Evolutionary conservation across 306 rosid species (phyloP), one percentile per base, ranked within the genome.

Genomic region (Gastrolobium bilobum): DNA sequence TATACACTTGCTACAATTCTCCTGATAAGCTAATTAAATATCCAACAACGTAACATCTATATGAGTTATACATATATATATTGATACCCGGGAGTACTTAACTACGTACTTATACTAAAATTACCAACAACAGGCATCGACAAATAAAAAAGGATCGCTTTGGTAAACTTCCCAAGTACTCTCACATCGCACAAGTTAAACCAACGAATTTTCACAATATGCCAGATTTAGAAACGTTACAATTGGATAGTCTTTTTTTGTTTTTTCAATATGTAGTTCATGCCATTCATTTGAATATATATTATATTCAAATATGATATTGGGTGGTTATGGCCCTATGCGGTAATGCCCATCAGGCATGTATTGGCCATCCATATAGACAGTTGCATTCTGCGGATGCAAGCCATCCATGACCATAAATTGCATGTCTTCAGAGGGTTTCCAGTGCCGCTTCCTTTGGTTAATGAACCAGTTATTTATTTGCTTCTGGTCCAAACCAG

Each of bases 361-460:
- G 85, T 87, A 92, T 63, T 91, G 96, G 43, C 88, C 89, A 38
- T 95, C 98, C 94, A 95, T 88, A 29, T 90, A 93, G 52, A 91
- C 90, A 38, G 97, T 75, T 4, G 93, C 89, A 7, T 79, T 90
- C 62, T 91, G 96, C 0, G 96, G 93, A 72, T 95, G 97, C 31
- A 93, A 82, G 4, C 97, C 97, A 81, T 95, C 98, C 99, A 95
- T 95, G 79, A 93, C 98, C 99, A 95, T 95, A 69, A 90, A 91
- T 44, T 93, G 98, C 99, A 93, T 93, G 73, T 95, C 99, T 82
- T 95, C 99, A 34, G 99, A 95, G 54, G 99, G 99, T 76, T 95
- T 95, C 99, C 98, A 95, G 82, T 95, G 99, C 65, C 99, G 67
- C 84, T 95, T 95, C 91, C 99, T 95, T 76, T 95, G 99, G 66